Percentiles rank a stretch among this genome's conserved stretches.
phyloP scores from a whole-genome alignment of 2,329 filamentous ascomycete species.

The Coniochaeta sp. region DNA sequence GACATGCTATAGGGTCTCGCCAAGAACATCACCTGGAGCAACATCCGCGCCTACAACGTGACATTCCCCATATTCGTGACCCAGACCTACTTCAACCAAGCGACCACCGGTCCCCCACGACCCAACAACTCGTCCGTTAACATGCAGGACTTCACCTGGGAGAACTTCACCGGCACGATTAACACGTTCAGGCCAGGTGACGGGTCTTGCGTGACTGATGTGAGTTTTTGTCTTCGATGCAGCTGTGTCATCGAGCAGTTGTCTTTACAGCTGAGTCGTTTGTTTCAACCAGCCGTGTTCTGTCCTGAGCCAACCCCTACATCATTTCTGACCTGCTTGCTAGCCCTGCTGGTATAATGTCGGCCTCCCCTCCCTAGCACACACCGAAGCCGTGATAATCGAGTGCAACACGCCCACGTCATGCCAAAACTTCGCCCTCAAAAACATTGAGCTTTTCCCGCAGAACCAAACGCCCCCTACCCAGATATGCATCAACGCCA shows the following conservation, averaged over 20 bases:
- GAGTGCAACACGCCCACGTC: slow-evolving; percentile 31
- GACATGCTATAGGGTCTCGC: slow-evolving; percentile 23
- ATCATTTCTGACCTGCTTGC: background rate
- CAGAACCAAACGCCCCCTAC: slow-evolving; percentile 18
- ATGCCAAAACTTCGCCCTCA: slow-evolving; percentile 25
- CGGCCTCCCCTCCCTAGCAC: slow-evolving; percentile 26
- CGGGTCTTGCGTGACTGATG: slow-evolving; percentile 29
- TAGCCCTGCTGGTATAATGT: slow-evolving; percentile 34
- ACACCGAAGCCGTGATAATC: slow-evolving; percentile 31
- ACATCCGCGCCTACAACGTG: slow-evolving; percentile 33
- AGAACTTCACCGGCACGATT: slow-evolving; percentile 30
- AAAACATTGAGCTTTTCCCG: slow-evolving; percentile 23
- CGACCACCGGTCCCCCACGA: slow-evolving; percentile 19
- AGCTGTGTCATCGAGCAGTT: too few relatives aligned
- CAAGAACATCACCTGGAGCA: slow-evolving; percentile 33
- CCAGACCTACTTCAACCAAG: slow-evolving; percentile 34
- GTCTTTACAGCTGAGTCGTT: background rate
- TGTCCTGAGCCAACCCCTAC: too few relatives aligned
- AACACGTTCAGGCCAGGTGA: slow-evolving; percentile 33
- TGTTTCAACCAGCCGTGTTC: background rate
- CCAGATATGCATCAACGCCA: slow-evolving; percentile 27
- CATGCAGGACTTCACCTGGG: slow-evolving; percentile 33
- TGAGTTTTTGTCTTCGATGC: background rate
- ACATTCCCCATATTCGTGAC: slow-evolving; percentile 38
- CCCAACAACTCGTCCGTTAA: slow-evolving; percentile 29